Conservation (phyloP, 768 basidiomycete genomes). For the Tephrocybe sp. region DNA sequence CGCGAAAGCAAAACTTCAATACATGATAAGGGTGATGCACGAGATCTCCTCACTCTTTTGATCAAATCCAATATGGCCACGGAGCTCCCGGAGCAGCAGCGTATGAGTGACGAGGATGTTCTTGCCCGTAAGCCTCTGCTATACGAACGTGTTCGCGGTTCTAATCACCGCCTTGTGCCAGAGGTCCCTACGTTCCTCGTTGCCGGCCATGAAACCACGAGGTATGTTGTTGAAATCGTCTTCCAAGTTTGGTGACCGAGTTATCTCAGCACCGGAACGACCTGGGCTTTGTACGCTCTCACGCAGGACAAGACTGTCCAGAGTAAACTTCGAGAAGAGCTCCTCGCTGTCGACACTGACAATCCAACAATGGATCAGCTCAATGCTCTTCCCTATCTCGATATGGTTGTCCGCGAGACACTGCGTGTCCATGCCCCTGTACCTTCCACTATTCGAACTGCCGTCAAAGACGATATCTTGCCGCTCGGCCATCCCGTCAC, state of each 20-base stretch:
- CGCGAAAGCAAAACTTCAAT: constrained; percentile 38
- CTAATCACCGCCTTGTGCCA: constrained; percentile 16
- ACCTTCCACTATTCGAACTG: constrained; percentile 38
- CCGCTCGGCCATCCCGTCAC: constrained; percentile 47
- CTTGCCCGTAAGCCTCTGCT: constrained; percentile 9
- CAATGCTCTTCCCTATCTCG: constrained; percentile 65
- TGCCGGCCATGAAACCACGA: constrained; percentile 49
- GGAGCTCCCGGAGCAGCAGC: constrained; percentile 27
- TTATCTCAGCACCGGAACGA: constrained; percentile 37
- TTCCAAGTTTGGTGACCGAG: neutral
- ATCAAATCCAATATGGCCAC: constrained; percentile 54
- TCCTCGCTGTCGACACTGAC: constrained; percentile 49
- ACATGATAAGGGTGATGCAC: constrained; percentile 31
- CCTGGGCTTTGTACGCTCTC: constrained; percentile 63
- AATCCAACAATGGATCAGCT: constrained; percentile 72
- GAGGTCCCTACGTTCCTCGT: constrained; percentile 51
- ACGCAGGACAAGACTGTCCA: constrained; percentile 49
- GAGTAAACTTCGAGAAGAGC: constrained; percentile 57
- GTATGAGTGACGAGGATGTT: constrained; percentile 19
- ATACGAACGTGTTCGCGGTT: too few species aligned
- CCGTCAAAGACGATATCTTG: constrained; percentile 51
- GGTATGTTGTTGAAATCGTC: constrained; percentile 21
- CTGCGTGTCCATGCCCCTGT: constrained; percentile 59
- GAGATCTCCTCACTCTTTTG: constrained; percentile 48
- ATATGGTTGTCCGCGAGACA: constrained; percentile 56